Evolutionary conservation across 768 basidiomycete species (phyloP), one percentile per base, ranked within the genome.

Genomic region (Lentinula detonsa): DNA sequence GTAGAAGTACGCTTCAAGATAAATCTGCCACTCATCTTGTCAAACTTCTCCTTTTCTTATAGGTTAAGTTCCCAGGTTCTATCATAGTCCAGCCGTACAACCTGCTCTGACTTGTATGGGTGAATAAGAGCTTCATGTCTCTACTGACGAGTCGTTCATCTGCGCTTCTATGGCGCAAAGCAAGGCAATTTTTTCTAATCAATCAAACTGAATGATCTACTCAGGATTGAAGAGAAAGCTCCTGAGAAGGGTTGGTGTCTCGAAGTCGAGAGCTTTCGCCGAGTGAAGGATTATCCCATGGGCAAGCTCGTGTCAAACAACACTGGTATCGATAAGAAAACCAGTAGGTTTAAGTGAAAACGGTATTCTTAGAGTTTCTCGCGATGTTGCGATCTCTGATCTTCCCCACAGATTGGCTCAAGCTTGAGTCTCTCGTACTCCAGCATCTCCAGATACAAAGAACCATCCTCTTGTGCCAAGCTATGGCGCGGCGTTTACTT

Each of bases 101-200:
- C 59, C 67, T 77, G 13, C 65, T 78, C 11, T 65, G 61, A 21
- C 66, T 78, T 16, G 66, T 72, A 15, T 69, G 75, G 16, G 72
- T 71, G 10, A 71, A 69, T 16, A 73, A 71, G 57, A 21, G 57
- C 4, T 66, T 76, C 48, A 70, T 73, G 39, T 50, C 35, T 4
- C 65, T 74, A 18, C 62, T 67, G 9, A 64, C 64, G 54, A 53
- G 58, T 34, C 56, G 59, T 15, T 59, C 63, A 1, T 66, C 68
- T 7, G 59, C 61, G 16, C 60, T 62, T 0, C 57, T 69, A 35
- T 75, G 74, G 74, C 68, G 67, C 33, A 55, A 58, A 15, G 69
- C 64, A 34, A 66, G 72, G n/a, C 11, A 4, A 16, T 8, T 53
- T 15, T 15, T 11, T 3, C 28, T 37, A 7, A 13, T 23, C 21